These are phyloP conservation scores for Penicillium sumatraense DNA, from an alignment of 2,329 filamentous ascomycete genomes.

Conservation along the genomic window DNA sequence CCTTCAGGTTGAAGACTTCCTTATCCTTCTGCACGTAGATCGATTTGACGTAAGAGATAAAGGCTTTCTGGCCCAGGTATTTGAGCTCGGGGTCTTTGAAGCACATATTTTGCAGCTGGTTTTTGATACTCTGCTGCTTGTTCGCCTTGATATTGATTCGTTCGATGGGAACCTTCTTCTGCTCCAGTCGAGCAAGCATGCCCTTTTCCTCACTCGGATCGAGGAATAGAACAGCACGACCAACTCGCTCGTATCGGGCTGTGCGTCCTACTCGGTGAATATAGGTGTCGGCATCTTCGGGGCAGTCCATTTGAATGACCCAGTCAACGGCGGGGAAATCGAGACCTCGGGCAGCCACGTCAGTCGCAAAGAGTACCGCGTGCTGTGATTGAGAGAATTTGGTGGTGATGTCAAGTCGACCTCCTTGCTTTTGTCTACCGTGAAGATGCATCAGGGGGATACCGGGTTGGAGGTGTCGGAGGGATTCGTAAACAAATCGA, in stretches of 20 bases:
- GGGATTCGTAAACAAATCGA: constrained; percentile 90
- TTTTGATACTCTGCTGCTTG: constrained; percentile 84
- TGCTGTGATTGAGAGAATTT: constrained; percentile 81
- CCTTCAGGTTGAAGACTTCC: constrained; percentile 82
- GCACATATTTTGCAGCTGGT: constrained; percentile 89
- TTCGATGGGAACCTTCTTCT: constrained; percentile 87
- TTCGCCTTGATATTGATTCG: constrained; percentile 84
- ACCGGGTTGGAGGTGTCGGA: constrained; percentile 91
- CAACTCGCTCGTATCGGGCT: constrained; percentile 87
- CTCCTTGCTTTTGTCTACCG: constrained; percentile 89
- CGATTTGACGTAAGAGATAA: constrained; percentile 85
- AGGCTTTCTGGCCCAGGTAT: constrained; percentile 94
- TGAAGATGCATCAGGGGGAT: constrained; percentile 91
- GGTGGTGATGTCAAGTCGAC: constrained; percentile 82
- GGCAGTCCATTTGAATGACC: constrained; percentile 98
- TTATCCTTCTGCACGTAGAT: constrained; percentile 90
- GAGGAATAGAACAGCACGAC: constrained; percentile 85
- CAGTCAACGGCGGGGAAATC: constrained; percentile 98
- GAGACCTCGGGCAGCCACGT: constrained; percentile 90
- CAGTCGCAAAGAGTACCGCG: constrained; percentile 90
- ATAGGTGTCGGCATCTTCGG: constrained; percentile 95
- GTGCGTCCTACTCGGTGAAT: constrained; percentile 95
- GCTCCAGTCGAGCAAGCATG: constrained; percentile 83
- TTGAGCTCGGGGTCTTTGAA: constrained; percentile 94
- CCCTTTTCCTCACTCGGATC: constrained; percentile 90